Conservation (phyloP, 2,329 filamentous ascomycete genomes). For the Nemania abortiva region DNA sequence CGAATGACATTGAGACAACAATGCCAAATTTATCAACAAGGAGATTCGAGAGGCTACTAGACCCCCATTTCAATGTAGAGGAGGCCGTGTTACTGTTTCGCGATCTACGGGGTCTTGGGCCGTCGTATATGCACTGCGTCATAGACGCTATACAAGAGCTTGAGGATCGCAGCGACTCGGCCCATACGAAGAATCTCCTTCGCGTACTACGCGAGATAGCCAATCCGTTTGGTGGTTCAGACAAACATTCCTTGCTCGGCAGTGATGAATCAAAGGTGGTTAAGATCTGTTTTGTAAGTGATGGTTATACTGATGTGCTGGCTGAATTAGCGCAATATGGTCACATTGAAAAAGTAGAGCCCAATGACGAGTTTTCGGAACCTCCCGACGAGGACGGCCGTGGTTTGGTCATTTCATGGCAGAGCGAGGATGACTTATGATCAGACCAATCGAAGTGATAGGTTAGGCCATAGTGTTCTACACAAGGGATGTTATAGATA, state of each 20-base stretch:
- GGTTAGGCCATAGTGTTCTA: no score
- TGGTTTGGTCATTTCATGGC: background rate
- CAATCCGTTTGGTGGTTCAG: background rate
- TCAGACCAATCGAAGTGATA: background rate
- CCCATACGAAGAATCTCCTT: background rate
- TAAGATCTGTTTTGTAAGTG: background rate
- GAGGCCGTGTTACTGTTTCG: background rate
- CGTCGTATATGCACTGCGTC: background rate
- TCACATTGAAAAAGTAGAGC: background rate
- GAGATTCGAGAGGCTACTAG: background rate
- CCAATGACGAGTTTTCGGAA: background rate
- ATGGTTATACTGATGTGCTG: background rate
- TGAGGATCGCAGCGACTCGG: background rate
- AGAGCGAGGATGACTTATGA: background rate
- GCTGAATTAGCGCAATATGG: background rate
- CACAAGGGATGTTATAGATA: no score
- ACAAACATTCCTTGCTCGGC: background rate
- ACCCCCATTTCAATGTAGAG: background rate
- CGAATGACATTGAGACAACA: background rate
- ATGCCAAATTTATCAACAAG: background rate
- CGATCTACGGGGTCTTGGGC: background rate
- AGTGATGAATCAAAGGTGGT: background rate
- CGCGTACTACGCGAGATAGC: background rate
- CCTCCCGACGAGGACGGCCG: background rate
- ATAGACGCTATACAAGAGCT: background rate